These are phyloP conservation scores for Xenoacremonium recifei DNA, from an alignment of 2,329 filamentous ascomycete species.

Conservation along the genomic window DNA sequence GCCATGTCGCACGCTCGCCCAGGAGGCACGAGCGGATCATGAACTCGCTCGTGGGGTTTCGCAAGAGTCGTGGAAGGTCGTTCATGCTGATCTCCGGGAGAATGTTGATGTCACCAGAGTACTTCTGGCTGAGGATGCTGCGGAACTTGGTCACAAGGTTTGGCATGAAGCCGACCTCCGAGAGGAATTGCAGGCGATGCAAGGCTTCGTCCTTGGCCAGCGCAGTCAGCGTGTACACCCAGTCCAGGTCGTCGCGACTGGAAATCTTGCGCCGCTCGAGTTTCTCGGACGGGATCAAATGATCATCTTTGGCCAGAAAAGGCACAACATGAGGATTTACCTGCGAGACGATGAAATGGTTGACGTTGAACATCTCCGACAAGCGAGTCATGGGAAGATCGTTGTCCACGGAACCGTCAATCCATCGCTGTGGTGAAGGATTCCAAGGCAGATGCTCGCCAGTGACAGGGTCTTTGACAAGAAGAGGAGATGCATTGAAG, in stretches of 20 bases:
- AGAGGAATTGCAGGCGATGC: constrained; percentile 76
- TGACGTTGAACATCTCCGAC: constrained; percentile 96
- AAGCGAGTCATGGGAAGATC: constrained; percentile 89
- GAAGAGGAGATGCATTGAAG: constrained; percentile 74
- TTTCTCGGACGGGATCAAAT: constrained; percentile 38
- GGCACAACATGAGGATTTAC: constrained; percentile 93
- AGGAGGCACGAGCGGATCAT: constrained; percentile 76
- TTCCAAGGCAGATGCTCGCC: constrained; percentile 81
- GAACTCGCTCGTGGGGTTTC: constrained; percentile 82
- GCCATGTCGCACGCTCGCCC: constrained; percentile 89
- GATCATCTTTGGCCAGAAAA: constrained; percentile 76
- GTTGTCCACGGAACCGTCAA: constrained; percentile 93
- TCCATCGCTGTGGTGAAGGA: constrained; percentile 79
- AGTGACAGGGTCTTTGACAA: constrained; percentile 82
- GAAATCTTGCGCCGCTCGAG: constrained; percentile 25
- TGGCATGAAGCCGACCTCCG: constrained; percentile 78
- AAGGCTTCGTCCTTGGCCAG: constrained; percentile 78
- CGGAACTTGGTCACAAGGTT: constrained; percentile 75
- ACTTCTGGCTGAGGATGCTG: constrained; percentile 84
- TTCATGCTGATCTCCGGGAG: constrained; percentile 74
- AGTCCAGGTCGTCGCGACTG: constrained; percentile 45
- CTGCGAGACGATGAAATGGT: constrained; percentile 96
- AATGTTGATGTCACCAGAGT: constrained; percentile 94
- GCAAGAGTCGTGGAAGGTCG: constrained; percentile 74
- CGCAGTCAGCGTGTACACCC: constrained; percentile 66